Evolutionary conservation across 331 rosid genomes (phyloP).

Genomic region (Stylosanthes scabra): DNA sequence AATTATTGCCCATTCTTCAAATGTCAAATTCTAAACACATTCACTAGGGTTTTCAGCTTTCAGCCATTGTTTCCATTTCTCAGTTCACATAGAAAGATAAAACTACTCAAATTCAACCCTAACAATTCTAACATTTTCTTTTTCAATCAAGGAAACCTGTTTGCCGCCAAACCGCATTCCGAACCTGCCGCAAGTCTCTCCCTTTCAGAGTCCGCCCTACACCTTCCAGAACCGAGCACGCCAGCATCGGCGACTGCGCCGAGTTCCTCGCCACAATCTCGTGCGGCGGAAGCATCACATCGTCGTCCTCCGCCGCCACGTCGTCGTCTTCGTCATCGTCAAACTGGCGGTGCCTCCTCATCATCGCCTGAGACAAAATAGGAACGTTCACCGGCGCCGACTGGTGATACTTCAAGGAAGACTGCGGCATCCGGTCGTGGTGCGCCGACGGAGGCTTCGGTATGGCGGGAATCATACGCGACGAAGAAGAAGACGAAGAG

Average conservation of each 20-base stretch:
- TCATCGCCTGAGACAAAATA: constrained; percentile 47
- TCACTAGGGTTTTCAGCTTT: constrained; percentile 30
- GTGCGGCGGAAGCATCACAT: constrained; percentile 79
- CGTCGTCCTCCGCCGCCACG: constrained; percentile 41
- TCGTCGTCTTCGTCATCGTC: constrained; percentile 39
- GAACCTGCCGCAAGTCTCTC: constrained; percentile 81
- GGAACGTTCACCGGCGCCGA: constrained; percentile 87
- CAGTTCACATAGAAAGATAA: background rate
- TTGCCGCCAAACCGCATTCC: constrained; percentile 82
- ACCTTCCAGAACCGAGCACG: constrained; percentile 85
- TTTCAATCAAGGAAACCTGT: constrained; percentile 83
- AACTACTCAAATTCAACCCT: constrained; percentile 3
- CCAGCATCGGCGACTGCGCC: constrained; percentile 56
- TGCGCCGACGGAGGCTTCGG: constrained; percentile 54
- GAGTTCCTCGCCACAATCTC: constrained; percentile 64
- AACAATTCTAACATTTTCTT: background rate
- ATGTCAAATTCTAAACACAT: constrained; percentile 1
- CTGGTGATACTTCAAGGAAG: constrained; percentile 49
- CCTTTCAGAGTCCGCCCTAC: constrained; percentile 86
- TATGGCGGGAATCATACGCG: constrained; percentile 63
- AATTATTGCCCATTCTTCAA: constrained; percentile 6
- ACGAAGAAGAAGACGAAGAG: constrained; percentile 54
- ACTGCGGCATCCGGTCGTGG: constrained; percentile 47
- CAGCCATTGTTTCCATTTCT: constrained; percentile 21
- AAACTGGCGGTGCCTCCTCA: constrained; percentile 45